Percentiles rank a stretch among this genome's conserved stretches.
phyloP scores from a whole-genome alignment of 2,329 filamentous ascomycete species.

The Xylaria sp. region DNA sequence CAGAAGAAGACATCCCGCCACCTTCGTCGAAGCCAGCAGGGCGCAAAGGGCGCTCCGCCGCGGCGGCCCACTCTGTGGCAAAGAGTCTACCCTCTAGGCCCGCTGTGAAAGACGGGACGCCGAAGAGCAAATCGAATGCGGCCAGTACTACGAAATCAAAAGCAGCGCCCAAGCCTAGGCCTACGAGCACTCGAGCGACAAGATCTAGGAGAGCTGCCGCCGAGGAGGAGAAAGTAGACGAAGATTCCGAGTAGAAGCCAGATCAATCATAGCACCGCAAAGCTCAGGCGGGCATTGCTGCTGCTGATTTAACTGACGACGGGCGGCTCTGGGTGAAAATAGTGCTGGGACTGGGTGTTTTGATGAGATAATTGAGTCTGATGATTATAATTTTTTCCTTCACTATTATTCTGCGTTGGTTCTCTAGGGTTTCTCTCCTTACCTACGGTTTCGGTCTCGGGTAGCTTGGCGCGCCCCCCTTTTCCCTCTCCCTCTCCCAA shows the following conservation, averaged over 20 bases:
- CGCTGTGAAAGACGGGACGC: constrained; percentile 40
- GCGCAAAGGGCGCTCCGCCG: constrained; percentile 44
- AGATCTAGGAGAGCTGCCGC: constrained; percentile 42
- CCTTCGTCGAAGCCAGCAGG: constrained; percentile 43
- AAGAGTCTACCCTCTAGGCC: constrained; percentile 46
- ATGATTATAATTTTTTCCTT: constrained; percentile 14
- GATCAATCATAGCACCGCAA: neutral
- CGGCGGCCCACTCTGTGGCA: constrained; percentile 36
- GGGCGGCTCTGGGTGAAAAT: neutral
- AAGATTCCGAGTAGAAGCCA: constrained; percentile 36
- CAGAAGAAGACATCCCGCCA: constrained; percentile 38
- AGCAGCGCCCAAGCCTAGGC: constrained; percentile 39
- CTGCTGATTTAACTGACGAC: neutral
- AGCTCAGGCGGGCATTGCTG: neutral
- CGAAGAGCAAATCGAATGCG: constrained; percentile 43
- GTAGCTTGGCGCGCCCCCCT: neutral
- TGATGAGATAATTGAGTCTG: constrained; percentile 37
- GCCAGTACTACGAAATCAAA: constrained; percentile 41
- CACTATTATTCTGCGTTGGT: neutral
- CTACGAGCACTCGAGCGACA: constrained; percentile 45
- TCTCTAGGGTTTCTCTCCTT: neutral
- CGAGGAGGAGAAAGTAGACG: constrained; percentile 38
- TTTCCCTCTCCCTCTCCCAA: neutral
- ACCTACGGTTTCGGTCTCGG: constrained; percentile 3
- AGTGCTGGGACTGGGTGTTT: constrained; percentile 6